Percentiles rank a stretch among this genome's conserved stretches.
phyloP scores from a whole-genome alignment of 169 alveolate species.

The Cyclospora cayetanensis region DNA sequence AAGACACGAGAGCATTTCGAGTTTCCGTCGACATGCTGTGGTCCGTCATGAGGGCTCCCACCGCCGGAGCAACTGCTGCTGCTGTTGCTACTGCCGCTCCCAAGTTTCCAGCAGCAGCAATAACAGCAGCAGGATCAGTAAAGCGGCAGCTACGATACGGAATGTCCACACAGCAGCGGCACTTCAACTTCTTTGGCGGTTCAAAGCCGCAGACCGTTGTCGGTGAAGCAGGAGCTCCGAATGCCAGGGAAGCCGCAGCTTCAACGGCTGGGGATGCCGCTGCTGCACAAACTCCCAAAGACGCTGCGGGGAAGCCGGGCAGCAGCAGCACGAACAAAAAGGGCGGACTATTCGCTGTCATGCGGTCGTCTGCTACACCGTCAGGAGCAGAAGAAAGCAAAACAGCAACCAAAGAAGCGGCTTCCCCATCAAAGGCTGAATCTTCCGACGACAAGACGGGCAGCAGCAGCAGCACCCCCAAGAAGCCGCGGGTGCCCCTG shows the following conservation, averaged over 20 bases:
- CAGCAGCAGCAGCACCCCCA: slow-evolving; percentile 53
- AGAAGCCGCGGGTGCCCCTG: neutral
- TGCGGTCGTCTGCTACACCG: neutral
- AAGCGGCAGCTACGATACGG: slow-evolving; percentile 7
- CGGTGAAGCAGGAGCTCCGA: neutral
- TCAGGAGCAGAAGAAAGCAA: neutral
- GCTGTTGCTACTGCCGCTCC: slow-evolving; percentile 37
- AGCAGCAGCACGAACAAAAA: slow-evolving; percentile 20
- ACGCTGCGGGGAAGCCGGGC: neutral
- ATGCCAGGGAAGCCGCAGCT: slow-evolving; percentile 24
- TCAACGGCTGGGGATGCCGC: neutral
- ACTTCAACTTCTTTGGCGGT: neutral
- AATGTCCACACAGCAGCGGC: neutral
- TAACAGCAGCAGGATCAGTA: slow-evolving; percentile 37
- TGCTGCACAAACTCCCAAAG: neutral
- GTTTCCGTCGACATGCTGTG: no score
- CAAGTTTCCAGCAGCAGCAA: slow-evolving; percentile 9
- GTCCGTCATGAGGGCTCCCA: no score
- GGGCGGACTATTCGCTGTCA: neutral
- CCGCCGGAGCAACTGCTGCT: neutral
- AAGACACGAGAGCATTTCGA: no score
- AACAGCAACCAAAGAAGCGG: neutral
- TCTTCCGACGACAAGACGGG: slow-evolving; percentile 16
- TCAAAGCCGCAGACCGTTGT: neutral
- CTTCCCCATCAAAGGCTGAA: neutral